Evolutionary conservation across 2,329 filamentous ascomycete genomes (phyloP).

Genomic region (Colletotrichum lentis): DNA sequence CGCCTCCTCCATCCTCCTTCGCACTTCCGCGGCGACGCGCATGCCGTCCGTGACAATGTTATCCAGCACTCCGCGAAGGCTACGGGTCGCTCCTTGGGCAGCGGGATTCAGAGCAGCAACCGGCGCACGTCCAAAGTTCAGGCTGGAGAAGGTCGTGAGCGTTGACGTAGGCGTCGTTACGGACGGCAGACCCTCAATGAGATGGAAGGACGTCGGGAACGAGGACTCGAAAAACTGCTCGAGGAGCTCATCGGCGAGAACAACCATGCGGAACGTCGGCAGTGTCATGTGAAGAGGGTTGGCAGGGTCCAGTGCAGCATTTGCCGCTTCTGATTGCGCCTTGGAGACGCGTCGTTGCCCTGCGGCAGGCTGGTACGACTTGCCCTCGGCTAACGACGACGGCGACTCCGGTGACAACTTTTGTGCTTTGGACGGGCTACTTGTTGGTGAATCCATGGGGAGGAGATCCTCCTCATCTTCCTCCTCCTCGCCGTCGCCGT

Average conservation of each 20-base stretch:
- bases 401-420: slow-evolving; percentile 44
- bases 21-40: slow-evolving; percentile 91
- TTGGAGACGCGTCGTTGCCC: slow-evolving; percentile 59
- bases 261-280: slow-evolving; percentile 98
- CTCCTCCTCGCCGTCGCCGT: slow-evolving; percentile 60
- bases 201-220: slow-evolving; percentile 90
- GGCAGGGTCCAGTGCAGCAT: slow-evolving; percentile 88
- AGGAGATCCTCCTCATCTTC: slow-evolving; percentile 70
- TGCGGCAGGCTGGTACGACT: background rate
- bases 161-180: slow-evolving; percentile 59
- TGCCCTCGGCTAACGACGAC: slow-evolving; percentile 37
- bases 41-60: slow-evolving; percentile 98
- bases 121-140: slow-evolving; percentile 64
- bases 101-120: slow-evolving; percentile 50
- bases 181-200: slow-evolving; percentile 69
- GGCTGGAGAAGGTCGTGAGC: slow-evolving; percentile 84
- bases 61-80: slow-evolving; percentile 90
- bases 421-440: slow-evolving; percentile 53
- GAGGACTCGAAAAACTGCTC: slow-evolving; percentile 98
- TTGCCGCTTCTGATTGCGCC: slow-evolving; percentile 78
- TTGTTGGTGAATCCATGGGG: slow-evolving; percentile 60
- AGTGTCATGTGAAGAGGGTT: slow-evolving; percentile 95
- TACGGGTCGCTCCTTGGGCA: slow-evolving; percentile 70
- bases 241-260: slow-evolving; percentile 92
- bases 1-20: slow-evolving; percentile 92